Percentiles rank a stretch among this genome's conserved stretches.
Conservation (phyloP, 148 eudicot species). For the Rhododendron mucronatum region DNA sequence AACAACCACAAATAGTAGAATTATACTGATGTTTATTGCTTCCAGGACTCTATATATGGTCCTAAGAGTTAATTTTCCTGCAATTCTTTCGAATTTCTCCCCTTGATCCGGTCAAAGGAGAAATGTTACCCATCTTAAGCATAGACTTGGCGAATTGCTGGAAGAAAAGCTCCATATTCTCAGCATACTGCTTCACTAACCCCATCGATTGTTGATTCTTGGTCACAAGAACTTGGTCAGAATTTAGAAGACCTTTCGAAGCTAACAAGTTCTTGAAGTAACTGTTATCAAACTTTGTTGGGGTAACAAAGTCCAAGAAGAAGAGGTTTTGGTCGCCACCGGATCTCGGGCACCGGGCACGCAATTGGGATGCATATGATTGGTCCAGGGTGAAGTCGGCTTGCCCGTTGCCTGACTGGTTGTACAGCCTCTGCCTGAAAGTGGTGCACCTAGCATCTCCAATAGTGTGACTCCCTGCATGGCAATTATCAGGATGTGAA, state of each 20-base stretch:
- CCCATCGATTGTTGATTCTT: conserved; percentile 33
- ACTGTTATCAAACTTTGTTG: conserved; percentile 51
- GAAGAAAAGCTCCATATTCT: conserved; percentile 48
- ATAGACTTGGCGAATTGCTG: conserved; percentile 74
- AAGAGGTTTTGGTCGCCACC: conserved; percentile 85
- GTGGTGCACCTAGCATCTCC: conserved; percentile 76
- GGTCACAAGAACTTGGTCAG: conserved; percentile 57
- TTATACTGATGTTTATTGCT: background rate
- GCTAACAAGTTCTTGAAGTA: conserved; percentile 59
- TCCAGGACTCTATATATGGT: background rate
- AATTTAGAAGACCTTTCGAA: conserved; percentile 41
- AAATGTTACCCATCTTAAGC: conserved; percentile 72
- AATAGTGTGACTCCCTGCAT: conserved; percentile 81
- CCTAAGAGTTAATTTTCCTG: conserved; percentile 53
- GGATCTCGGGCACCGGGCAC: conserved; percentile 58
- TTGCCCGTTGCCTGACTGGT: conserved; percentile 49
- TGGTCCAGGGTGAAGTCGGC: conserved; percentile 52
- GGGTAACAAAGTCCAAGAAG: conserved; percentile 41
- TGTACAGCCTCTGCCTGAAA: conserved; percentile 94
- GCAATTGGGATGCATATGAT: conserved; percentile 48
- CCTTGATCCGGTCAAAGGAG: conserved; percentile 56
- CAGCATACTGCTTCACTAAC: conserved; percentile 62
- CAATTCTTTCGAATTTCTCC: conserved; percentile 76
- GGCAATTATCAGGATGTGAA: background rate
- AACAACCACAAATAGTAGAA: background rate